Evolutionary conservation across 2,329 filamentous ascomycete species (phyloP), one percentile per base, ranked within the genome.

Genomic region (Diaporthe velutina): DNA sequence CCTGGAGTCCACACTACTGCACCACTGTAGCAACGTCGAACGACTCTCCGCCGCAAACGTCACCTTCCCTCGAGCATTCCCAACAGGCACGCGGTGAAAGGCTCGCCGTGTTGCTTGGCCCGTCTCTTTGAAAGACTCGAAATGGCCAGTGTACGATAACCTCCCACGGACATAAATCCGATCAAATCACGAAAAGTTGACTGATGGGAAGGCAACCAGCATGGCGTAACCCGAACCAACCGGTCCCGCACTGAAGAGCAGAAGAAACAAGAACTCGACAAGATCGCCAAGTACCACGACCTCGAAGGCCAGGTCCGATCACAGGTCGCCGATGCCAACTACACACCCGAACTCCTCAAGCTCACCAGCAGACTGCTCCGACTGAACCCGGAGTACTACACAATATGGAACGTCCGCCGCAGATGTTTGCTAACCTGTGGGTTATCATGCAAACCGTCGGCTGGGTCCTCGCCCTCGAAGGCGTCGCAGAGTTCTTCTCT

Each of bases 371-470:
- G 90, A 78, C 89, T 97, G 58, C 88, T 96, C 71, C 89, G 89
- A 61, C 89, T 93, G 79, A 97, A 97, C 83, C 95, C 95, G 35
- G 95, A 97, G 84, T 96, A 96, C 87, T 97, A 97, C 85, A 96
- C 95, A 73, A 90, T 95, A 89, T 97, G 95, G 95, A 97, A 97
- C 88, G 90, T 93, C 85, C 93, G 97, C 81, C 93, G 97, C 57
- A 60, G 58, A 80, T 90, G 90, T 80, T 92, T 90, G 84, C 87
- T 93, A 88, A 89, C 85, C 75, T 89, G 86, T 86, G 85, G 86
- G 80, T 88, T 86, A 83, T 90, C 90, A 79, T 91, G 87, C 84
- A 88, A 80, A 88, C 84, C 80, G 25, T 87, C 83, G 83, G 82
- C 79, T 87, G 86, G 84, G 80, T 89, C 83, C 78, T 90, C 80